Conservation (phyloP, 169 alveolate species). For the Eimeria tenella region DNA sequence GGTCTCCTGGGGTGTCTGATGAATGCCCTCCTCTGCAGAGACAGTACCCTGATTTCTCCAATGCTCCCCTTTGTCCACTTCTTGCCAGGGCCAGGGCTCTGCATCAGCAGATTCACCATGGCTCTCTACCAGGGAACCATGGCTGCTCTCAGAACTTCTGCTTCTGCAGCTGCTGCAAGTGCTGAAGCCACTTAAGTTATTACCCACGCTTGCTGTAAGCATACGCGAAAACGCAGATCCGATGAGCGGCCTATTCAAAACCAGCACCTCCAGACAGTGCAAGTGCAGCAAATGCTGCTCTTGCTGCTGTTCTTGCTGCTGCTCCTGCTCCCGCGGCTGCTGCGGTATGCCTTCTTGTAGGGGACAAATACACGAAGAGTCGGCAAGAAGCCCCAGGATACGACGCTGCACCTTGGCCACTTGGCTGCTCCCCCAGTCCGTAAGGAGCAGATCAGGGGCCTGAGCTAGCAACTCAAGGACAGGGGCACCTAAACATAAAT, state of each 20-base stretch:
- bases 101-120: background rate
- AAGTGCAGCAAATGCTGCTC: background rate
- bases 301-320: background rate
- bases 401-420: slow-evolving; percentile 11
- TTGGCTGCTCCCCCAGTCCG: background rate
- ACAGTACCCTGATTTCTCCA: background rate
- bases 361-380: background rate
- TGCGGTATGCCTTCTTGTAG: background rate
- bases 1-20: background rate
- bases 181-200: background rate
- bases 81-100: background rate
- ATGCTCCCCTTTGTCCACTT: background rate
- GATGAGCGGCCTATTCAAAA: background rate
- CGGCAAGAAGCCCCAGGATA: slow-evolving; percentile 7
- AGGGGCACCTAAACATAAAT: background rate
- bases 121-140: background rate
- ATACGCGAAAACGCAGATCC: background rate
- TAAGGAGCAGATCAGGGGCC: slow-evolving; percentile 25
- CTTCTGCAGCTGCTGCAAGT: background rate
- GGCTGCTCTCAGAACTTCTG: background rate
- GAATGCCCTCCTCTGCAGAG: slow-evolving; percentile 2
- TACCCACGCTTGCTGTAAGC: background rate
- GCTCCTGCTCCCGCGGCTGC: slow-evolving; percentile 7
- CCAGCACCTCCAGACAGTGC: slow-evolving; percentile 15
- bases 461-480: slow-evolving; percentile 2